A percentile compares a stretch with the other conserved stretches of the same genome.
These are phyloP conservation scores for Termitomyces sp. DNA, from an alignment of 768 basidiomycete genomes.

Conservation along the genomic window DNA sequence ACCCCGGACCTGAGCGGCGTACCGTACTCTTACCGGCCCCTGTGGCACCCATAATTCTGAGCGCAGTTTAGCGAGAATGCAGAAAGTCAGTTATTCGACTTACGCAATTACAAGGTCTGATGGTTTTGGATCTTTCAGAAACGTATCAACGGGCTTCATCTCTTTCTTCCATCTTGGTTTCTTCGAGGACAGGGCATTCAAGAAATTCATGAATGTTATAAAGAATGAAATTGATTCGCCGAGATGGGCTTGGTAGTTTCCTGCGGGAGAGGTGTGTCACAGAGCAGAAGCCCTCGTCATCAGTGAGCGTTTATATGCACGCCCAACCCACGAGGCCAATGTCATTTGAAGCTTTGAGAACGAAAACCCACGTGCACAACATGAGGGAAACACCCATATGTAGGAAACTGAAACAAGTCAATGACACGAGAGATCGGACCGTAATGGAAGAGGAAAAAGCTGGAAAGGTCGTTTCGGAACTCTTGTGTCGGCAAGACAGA, in stretches of 20 bases:
- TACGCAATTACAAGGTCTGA: conserved; percentile 20
- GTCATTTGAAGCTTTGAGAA: neutral
- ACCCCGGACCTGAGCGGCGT: neutral
- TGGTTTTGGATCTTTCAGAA: conserved; percentile 5
- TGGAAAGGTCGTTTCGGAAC: neutral
- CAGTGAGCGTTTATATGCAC: neutral
- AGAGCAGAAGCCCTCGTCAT: neutral
- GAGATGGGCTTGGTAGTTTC: neutral
- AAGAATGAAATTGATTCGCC: neutral
- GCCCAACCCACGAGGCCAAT: neutral
- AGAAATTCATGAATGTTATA: neutral
- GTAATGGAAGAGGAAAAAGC: no score
- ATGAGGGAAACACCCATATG: neutral
- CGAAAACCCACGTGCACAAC: neutral
- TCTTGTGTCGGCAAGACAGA: neutral
- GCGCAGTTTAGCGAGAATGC: neutral
- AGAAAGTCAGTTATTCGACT: neutral
- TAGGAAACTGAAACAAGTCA: neutral
- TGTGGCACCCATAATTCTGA: conserved; percentile 25
- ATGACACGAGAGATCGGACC: neutral
- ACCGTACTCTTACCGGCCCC: conserved; percentile 28
- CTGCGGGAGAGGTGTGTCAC: neutral
- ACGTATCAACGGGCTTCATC: conserved; percentile 2
- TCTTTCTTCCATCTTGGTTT: conserved; percentile 10
- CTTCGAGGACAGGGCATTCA: neutral